Conservation (phyloP, 805 yeast species). For the Starmerella riodocensis region DNA sequence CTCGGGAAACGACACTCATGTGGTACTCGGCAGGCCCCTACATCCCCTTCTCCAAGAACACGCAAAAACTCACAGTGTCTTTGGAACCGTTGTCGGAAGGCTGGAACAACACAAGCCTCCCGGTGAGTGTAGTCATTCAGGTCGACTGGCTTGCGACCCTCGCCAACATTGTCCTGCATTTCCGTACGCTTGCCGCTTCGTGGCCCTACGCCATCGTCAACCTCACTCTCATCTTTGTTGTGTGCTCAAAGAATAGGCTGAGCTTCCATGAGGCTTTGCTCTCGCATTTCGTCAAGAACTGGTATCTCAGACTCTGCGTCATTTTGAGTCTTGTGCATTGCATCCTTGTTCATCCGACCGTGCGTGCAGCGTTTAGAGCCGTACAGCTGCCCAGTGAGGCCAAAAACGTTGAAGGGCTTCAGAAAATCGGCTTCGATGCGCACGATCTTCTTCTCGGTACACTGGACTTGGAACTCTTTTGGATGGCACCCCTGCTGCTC, state of each 20-base stretch:
- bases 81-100: background rate
- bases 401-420: slow-evolving; percentile 20
- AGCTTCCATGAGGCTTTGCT: slow-evolving; percentile 29
- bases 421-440: slow-evolving; percentile 12
- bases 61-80: slow-evolving; percentile 1
- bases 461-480: slow-evolving; percentile 17
- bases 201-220: slow-evolving; percentile 44
- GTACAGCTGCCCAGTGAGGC: slow-evolving; percentile 25
- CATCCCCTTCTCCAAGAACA: slow-evolving; percentile 14
- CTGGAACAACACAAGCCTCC: no score
- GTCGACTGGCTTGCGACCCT: slow-evolving; percentile 49
- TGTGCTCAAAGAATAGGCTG: background rate
- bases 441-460: slow-evolving; percentile 21
- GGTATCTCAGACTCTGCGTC: slow-evolving; percentile 12
- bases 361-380: slow-evolving; percentile 16
- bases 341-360: slow-evolving; percentile 21
- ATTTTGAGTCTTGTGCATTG: slow-evolving; percentile 24
- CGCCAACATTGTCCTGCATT: slow-evolving; percentile 58
- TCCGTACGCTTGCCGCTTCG: slow-evolving; percentile 43
- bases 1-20: slow-evolving; percentile 9
- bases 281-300: background rate
- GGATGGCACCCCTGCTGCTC: slow-evolving; percentile 13
- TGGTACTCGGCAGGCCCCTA: slow-evolving; percentile 23
- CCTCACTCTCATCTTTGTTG: background rate
- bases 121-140: background rate